These are phyloP conservation scores for Trifolium repens DNA, from an alignment of 306 rosid genomes.

Conservation along the genomic window DNA sequence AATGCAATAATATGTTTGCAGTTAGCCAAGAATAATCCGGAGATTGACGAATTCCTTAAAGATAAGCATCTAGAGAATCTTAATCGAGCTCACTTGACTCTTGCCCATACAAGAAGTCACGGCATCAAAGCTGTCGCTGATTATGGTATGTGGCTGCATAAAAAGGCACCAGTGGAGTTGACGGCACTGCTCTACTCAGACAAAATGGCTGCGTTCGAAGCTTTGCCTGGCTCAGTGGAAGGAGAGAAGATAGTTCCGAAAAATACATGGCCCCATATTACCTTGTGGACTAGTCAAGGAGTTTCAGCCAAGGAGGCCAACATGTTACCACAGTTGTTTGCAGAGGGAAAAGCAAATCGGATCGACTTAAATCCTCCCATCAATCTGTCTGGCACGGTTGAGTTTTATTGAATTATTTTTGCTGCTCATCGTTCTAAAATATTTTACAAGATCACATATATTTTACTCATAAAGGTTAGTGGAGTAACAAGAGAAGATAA, in stretches of 20 bases:
- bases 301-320: conserved; percentile 85
- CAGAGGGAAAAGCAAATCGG: conserved; percentile 77
- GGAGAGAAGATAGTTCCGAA: conserved; percentile 72
- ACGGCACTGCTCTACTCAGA: conserved; percentile 79
- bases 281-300: conserved; percentile 84
- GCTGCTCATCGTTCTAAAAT: conserved; percentile 16
- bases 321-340: conserved; percentile 59
- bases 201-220: conserved; percentile 81
- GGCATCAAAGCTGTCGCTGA: conserved; percentile 84
- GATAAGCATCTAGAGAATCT: conserved; percentile 57
- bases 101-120: conserved; percentile 95
- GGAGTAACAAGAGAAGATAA: conserved; percentile 28
- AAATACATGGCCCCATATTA: conserved; percentile 86
- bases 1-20: conserved; percentile 45
- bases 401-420: conserved; percentile 57
- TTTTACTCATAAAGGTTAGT: neutral
- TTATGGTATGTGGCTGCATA: conserved; percentile 64
- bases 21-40: conserved; percentile 63
- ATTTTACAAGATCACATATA: neutral
- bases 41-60: conserved; percentile 57
- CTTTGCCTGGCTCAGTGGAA: conserved; percentile 71
- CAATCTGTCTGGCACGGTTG: conserved; percentile 55
- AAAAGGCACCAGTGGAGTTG: conserved; percentile 66
- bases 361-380: conserved; percentile 71
- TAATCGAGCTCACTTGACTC: conserved; percentile 75